These are phyloP conservation scores for Protomyces gravidus DNA, from an alignment of 1,139 yeast genomes.

Conservation along the genomic window DNA sequence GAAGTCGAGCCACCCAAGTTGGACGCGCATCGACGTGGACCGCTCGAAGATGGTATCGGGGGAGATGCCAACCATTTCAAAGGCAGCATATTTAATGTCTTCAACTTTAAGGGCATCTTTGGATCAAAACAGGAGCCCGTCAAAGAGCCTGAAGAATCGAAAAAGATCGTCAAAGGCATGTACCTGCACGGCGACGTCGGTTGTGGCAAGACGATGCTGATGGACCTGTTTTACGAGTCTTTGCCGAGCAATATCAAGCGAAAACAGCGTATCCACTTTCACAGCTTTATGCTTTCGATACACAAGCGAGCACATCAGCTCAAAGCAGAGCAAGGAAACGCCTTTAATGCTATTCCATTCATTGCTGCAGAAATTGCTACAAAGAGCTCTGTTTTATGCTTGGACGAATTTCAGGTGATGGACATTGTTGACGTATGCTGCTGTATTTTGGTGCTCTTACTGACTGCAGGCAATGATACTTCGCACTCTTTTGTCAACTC, in stretches of 20 bases:
- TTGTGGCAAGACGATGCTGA: constrained; percentile 95
- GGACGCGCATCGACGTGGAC: constrained; percentile 4
- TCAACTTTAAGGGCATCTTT: not conserved
- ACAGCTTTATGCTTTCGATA: constrained; percentile 90
- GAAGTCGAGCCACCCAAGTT: constrained; percentile 8
- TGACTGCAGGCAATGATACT: constrained; percentile 95
- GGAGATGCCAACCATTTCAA: not conserved
- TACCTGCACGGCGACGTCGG: constrained; percentile 97
- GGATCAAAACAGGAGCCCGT: not conserved
- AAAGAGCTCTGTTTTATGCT: constrained; percentile 72
- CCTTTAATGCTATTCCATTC: constrained; percentile 76
- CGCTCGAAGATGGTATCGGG: constrained; percentile 1
- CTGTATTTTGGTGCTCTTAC: constrained; percentile 69
- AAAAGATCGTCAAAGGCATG: constrained; percentile 52
- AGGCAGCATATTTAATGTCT: not conserved
- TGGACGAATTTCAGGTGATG: constrained; percentile 86
- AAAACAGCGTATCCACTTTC: constrained; percentile 82
- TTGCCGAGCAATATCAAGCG: constrained; percentile 55
- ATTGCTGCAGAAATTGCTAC: constrained; percentile 80
- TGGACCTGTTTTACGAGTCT: constrained; percentile 84
- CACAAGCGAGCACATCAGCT: constrained; percentile 83
- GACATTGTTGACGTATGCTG: constrained; percentile 79
- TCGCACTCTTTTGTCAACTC: constrained; percentile 61
- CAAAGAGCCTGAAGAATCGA: not conserved
- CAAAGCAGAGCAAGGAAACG: constrained; percentile 57